Conservation (phyloP, 495 filamentous ascomycete genomes). For the Neurospora africana region DNA sequence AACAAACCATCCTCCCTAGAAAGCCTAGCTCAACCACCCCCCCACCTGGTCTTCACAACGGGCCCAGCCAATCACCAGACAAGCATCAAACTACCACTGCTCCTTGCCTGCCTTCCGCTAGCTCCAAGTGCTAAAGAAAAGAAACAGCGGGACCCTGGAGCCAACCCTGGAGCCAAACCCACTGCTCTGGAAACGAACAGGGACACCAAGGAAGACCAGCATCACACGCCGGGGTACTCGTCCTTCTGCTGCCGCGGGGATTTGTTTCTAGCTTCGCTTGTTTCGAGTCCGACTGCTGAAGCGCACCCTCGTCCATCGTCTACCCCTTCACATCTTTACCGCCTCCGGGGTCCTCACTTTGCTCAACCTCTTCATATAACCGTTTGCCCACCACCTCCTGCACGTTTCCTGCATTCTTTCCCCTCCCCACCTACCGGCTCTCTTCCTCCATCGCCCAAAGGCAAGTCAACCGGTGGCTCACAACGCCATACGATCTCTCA, state of each 20-base stretch:
- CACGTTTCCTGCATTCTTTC: conserved; percentile 17
- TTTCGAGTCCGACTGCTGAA: conserved; percentile 7
- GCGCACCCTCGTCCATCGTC: conserved; percentile 7
- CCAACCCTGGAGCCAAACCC: conserved; percentile 12
- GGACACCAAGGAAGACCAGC: conserved; percentile 14
- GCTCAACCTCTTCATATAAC: conserved; percentile 28
- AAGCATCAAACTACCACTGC: no score
- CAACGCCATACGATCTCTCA: conserved; percentile 31
- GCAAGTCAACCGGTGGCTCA: conserved; percentile 28
- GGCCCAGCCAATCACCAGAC: conserved; percentile 14
- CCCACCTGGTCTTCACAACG: conserved; percentile 13
- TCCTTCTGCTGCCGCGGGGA: conserved; percentile 14
- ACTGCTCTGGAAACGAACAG: conserved; percentile 14
- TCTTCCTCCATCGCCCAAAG: conserved; percentile 16
- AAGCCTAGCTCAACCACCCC: conserved; percentile 1
- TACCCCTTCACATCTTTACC: conserved; percentile 4
- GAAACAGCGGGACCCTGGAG: conserved; percentile 7
- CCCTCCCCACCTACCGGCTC: conserved; percentile 27
- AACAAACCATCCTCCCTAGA: not conserved
- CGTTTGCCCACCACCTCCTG: conserved; percentile 22
- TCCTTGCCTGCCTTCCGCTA: conserved; percentile 5
- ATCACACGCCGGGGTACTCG: conserved; percentile 10
- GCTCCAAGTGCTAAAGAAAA: conserved; percentile 1
- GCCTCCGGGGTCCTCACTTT: conserved; percentile 17
- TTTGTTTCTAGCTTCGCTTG: conserved; percentile 12